Evolutionary conservation across 176 grass and related monocot species (phyloP).

Genomic region (Carex pumila): DNA sequence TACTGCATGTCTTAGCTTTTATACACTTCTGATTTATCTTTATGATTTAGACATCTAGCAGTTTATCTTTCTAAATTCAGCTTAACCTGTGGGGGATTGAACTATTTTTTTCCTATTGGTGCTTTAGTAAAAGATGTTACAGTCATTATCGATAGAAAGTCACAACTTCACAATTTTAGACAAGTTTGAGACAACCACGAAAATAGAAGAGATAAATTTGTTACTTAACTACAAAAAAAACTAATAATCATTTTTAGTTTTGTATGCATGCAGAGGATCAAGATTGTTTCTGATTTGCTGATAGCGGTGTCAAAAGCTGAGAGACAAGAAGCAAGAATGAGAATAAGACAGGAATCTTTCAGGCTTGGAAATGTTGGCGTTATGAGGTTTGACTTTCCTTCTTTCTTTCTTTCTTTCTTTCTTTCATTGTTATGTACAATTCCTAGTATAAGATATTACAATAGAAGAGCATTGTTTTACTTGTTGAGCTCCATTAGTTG

Average conservation of each 20-base stretch:
- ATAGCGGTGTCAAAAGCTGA: constrained; percentile 98
- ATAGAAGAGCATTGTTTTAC: neutral
- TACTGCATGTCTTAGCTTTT: neutral
- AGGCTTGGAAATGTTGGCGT: constrained; percentile 95
- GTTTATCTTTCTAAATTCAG: neutral
- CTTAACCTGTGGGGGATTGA: neutral
- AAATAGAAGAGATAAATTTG: neutral
- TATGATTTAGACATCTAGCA: neutral
- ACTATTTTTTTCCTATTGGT: neutral
- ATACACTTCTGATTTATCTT: neutral
- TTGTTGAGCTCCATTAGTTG: neutral
- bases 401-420: neutral
- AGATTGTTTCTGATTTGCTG: constrained; percentile 77
- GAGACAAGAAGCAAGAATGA: constrained; percentile 87
- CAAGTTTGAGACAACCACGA: neutral
- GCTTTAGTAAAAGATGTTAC: neutral
- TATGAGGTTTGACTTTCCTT: constrained; percentile 52
- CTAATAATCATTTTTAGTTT: neutral
- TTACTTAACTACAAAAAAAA: neutral
- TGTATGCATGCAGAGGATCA: constrained; percentile 63
- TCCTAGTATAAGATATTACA: neutral
- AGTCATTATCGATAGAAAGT: neutral
- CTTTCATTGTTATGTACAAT: neutral
- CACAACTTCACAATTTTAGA: neutral
- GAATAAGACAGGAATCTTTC: constrained; percentile 87